Evolutionary conservation across 257 asterid genomes (phyloP), one percentile per base, ranked within the genome.

Genomic region (Solanum gracilifrons): DNA sequence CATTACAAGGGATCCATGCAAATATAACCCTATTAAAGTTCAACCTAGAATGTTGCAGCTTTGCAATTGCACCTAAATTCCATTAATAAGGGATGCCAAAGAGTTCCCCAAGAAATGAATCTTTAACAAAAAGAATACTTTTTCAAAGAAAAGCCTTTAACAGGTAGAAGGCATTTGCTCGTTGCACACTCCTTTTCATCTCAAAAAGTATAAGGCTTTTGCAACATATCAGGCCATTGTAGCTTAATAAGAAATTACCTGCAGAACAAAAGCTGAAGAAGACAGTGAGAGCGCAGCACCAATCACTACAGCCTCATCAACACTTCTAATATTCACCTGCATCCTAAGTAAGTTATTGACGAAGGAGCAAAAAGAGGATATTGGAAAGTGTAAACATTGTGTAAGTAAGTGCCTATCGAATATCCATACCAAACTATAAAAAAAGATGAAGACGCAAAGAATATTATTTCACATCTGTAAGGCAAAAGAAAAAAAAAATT

Each of bases 261-360:
- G 99, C 89, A 97, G 95, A 89, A 97, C 99, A 88, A 97, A 97
- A 89, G 99, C 99, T 82, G 99, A 97, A 77, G 99, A 97, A 87
- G 99, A 97, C 89, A 97, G 89, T 77, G 99, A 97, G 76, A 97
- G 97, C 86, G 99, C 98, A 86, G 99, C 99, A 88, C 99, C 99
- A 90, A 97, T 97, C 80, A 97, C 99, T 92, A 97, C 94, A 58
- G 99, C 99, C 93, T 97, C 99, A 64, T 97, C 99, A 86, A 97
- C 88, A 87, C 98, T 97, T 93, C 99, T 96, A 91, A 97, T 97
- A 91, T 97, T 97, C 88, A 97, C 99, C 99, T 95, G 88, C 88
- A 90, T 55, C 82, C 72, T 60, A 79, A 55, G 39, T 46, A 73
- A 79, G 87, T 35, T 79, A 83, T 71, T 85, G 64, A 64, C 16